Base-by-base conservation (phyloP, 495 filamentous ascomycete species). In the Aspergillus ostianus region DNA sequence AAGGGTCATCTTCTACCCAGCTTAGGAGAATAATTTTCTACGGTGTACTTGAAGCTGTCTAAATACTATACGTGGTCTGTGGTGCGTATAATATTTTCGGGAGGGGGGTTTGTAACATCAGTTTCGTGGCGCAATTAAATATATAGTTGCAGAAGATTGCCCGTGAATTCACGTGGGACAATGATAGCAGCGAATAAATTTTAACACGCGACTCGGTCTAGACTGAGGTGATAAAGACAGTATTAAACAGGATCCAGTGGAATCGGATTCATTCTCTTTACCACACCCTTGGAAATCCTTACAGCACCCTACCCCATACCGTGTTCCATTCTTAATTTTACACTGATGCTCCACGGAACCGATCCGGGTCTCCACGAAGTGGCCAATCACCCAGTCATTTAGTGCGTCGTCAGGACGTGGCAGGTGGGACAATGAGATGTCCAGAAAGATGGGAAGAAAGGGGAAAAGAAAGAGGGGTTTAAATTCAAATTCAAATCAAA, bases 391-490 rank as follows among this genome's bases (percentile, higher is more conserved):
- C n/a, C 29, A 23, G 21, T 27, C 52, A 26, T 19, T 30, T 60
- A 45, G 60, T 60, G 59, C 53, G 62, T 50, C 58, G 29, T 58
- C 57, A 59, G 64, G 64, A 66, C 60, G 64, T 66, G 64, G 64
- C 64, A 62, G 64, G 64, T 66, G 57, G 64, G 59, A 66, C 60
- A 62, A 52, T 52, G 15, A 9, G 46, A 49, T 26, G 58, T 21
- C 32, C 29, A 60, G n/a, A 20, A 47, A 47, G 41, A 53, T 51
- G 23, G 47, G 36, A 51, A 53, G 21, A 53, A 56, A 41, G 47
- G 50, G 54, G 48, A 6, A 32, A 32, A 32, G 29, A 32, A 26
- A 26, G 23, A 10, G 29, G 29, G 29, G 29, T 32, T 32, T 26
- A 26, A 10, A 7, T 32, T 32, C 29, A 10, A 7, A 32, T 32